A percentile compares a stretch with the other conserved stretches of the same genome.
phyloP scores from a whole-genome alignment of 768 basidiomycete species.

The Hortiboletus campestris region DNA sequence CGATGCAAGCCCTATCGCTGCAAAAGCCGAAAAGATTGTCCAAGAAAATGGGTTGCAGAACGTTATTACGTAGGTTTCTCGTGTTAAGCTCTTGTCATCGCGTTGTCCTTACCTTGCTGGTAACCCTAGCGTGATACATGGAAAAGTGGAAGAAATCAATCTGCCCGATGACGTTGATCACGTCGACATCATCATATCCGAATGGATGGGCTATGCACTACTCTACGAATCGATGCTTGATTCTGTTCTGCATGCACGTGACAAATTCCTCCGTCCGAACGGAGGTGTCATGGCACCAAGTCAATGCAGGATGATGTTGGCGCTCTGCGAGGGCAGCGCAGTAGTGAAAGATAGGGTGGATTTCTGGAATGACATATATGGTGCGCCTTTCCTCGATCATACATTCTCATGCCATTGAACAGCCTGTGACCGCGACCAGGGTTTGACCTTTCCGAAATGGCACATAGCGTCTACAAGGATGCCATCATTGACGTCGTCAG shows the following conservation, averaged over 20 bases:
- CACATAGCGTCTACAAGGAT: constrained; percentile 68
- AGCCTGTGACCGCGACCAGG: constrained; percentile 44
- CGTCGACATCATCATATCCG: constrained; percentile 94
- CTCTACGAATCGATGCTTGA: constrained; percentile 98
- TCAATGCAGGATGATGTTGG: constrained; percentile 84
- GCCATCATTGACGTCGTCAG: constrained; percentile 81
- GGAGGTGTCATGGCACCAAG: constrained; percentile 88
- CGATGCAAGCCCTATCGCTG: constrained; percentile 83
- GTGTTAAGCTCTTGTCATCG: neutral
- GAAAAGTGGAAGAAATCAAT: constrained; percentile 85
- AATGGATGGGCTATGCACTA: constrained; percentile 96
- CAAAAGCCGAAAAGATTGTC: constrained; percentile 75
- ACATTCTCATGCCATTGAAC: neutral
- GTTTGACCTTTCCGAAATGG: constrained; percentile 87
- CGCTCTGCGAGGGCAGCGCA: constrained; percentile 72
- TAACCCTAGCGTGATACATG: constrained; percentile 65
- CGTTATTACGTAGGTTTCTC: constrained; percentile 57
- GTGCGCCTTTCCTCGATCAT: constrained; percentile 38
- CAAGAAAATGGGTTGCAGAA: constrained; percentile 69
- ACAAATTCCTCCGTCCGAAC: constrained; percentile 71
- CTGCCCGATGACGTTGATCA: constrained; percentile 69
- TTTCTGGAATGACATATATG: constrained; percentile 92
- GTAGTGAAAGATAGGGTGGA: constrained; percentile 77
- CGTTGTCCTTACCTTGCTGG: constrained; percentile 6
- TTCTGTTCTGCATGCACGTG: constrained; percentile 86